phyloP scores from a whole-genome alignment of 768 basidiomycete genomes.

The Asterophora parasitica region DNA sequence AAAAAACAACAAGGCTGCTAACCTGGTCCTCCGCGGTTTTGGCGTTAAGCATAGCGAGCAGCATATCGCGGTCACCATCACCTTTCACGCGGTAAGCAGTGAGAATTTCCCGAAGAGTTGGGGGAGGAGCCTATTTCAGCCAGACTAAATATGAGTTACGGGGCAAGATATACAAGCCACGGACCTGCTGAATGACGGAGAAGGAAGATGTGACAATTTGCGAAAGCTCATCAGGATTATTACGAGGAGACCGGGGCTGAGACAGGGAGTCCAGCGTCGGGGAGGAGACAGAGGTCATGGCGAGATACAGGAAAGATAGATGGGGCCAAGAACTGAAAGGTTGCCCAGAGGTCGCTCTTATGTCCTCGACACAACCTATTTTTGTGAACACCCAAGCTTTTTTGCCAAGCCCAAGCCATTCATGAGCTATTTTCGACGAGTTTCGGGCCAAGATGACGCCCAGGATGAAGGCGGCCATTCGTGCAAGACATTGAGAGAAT shows the following conservation, averaged over 20 bases:
- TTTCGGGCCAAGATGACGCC: constrained; percentile 8
- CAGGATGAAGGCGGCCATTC: neutral
- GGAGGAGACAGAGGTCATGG: constrained; percentile 32
- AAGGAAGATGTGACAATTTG: constrained; percentile 35
- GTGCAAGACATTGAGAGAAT: neutral
- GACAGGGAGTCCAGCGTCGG: constrained; percentile 27
- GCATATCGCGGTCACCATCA: constrained; percentile 89
- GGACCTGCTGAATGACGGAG: constrained; percentile 39
- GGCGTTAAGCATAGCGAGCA: constrained; percentile 86
- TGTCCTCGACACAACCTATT: constrained; percentile 41
- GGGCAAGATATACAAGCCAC: neutral
- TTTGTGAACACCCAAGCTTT: constrained; percentile 41
- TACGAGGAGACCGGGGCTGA: constrained; percentile 10
- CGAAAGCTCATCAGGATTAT: constrained; percentile 27
- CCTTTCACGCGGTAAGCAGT: constrained; percentile 80
- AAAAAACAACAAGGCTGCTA: constrained; percentile 17
- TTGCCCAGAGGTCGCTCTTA: constrained; percentile 39
- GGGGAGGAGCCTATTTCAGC: constrained; percentile 60
- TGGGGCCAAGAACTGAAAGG: constrained; percentile 37
- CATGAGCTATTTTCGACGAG: constrained; percentile 36
- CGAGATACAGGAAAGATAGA: constrained; percentile 22
- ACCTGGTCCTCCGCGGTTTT: constrained; percentile 94
- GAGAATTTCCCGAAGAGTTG: constrained; percentile 80
- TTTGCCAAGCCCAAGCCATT: constrained; percentile 38
- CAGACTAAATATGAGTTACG: constrained; percentile 10